Evolutionary conservation across 2,329 filamentous ascomycete genomes (phyloP), one percentile per base, ranked within the genome.

Genomic region (Beauveria sp.): DNA sequence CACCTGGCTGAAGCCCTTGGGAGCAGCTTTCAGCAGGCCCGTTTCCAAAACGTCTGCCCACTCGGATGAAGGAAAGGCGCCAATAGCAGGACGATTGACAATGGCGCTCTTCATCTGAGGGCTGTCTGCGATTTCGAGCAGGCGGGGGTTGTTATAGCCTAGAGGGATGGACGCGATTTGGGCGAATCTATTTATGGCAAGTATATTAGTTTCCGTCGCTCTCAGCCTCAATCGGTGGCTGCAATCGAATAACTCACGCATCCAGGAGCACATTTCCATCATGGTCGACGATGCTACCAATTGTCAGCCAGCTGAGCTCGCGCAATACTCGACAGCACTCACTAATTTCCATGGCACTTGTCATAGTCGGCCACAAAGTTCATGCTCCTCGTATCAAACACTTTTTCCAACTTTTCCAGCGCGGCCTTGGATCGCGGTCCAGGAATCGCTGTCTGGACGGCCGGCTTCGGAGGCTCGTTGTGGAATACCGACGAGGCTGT

Each of bases 91-190:
- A 58, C 92, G 85, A 81, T 96, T 96, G 80, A 96, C 89, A 69
- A 96, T 78, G 63, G 90, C 85, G 63, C 81, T 87, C 69, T 86
- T 79, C 90, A 96, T 96, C 69, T 92, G 88, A 20, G 88, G 86
- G 59, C 88, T 88, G 64, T 83, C 83, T 26, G 90, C 89, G 40
- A 87, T 86, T 68, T 86, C 80, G 66, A 84, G 79, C 65, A 96
- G 83, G 66, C 81, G 77, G 5, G 91, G 88, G 79, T 96, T 96
- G 82, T 93, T 96, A 83, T 96, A 96, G 64, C 92, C 92, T 49
- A 96, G 81, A 3, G 92, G 90, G 69, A 96, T 96, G 48, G 91
- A 96, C 65, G 92, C 92, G 70, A 96, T 96, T 76, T 96, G 92
- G 56, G 92, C 90, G 72, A 93, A 93, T 63, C 87, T 89, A 66